phyloP scores from a whole-genome alignment of 257 asterid species.

The Prunella vulgaris region DNA sequence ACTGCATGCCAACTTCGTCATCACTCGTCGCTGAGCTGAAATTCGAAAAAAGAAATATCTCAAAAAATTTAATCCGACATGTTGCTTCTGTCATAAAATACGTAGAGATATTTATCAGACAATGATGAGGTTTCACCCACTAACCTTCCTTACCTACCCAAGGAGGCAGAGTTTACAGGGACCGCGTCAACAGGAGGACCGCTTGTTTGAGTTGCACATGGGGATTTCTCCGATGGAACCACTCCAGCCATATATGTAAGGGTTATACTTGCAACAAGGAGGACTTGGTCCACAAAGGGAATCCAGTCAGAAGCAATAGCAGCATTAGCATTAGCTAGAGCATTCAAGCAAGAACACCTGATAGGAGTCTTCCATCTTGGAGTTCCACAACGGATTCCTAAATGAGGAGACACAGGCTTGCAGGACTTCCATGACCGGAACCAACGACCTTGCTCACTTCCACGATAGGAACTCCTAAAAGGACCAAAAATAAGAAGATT shows the following conservation, averaged over 20 bases:
- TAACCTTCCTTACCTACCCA: conserved; percentile 95
- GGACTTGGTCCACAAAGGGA: conserved; percentile 63
- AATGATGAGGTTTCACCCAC: conserved; percentile 30
- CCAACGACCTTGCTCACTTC: conserved; percentile 22
- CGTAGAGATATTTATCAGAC: conserved; percentile 25
- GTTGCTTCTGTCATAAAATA: neutral
- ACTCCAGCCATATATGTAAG: conserved; percentile 81
- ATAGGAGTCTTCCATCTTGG: conserved; percentile 25
- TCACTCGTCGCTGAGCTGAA: conserved; percentile 46
- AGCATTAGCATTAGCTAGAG: conserved; percentile 50
- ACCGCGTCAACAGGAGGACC: conserved; percentile 31
- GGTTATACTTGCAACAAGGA: conserved; percentile 62
- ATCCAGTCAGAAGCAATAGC: conserved; percentile 52
- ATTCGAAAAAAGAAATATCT: conserved; percentile 11
- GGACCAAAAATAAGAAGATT: neutral
- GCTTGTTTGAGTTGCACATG: conserved; percentile 29
- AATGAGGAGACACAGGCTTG: conserved; percentile 28
- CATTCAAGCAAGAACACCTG: conserved; percentile 48
- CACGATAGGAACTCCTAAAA: conserved; percentile 35
- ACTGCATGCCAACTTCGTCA: conserved; percentile 41
- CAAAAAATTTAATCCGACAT: conserved; percentile 1
- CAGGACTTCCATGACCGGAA: conserved; percentile 27
- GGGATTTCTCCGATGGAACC: conserved; percentile 41
- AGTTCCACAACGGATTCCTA: conserved; percentile 23
- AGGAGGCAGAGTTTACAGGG: conserved; percentile 46